Conservation (phyloP, 2,329 filamentous ascomycete species). For the Grosmannia huntii region DNA sequence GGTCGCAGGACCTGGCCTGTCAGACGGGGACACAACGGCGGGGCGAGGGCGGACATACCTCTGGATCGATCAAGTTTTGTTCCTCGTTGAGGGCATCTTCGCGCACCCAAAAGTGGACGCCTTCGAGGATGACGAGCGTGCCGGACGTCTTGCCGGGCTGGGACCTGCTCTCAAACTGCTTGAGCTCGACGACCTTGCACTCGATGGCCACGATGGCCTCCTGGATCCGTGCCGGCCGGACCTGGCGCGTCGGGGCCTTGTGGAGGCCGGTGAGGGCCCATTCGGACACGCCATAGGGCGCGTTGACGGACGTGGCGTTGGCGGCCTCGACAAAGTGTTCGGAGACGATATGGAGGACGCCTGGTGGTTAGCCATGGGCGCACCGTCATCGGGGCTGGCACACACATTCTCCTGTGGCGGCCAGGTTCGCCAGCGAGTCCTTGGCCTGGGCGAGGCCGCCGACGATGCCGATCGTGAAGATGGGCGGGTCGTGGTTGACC, state of each 20-base stretch:
- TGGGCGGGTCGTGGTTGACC: constrained; percentile 72
- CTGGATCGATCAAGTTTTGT: constrained; percentile 59
- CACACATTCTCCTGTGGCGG: constrained; percentile 54
- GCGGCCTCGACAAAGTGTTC: constrained; percentile 81
- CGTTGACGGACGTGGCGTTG: constrained; percentile 67
- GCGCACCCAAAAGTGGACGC: constrained; percentile 74
- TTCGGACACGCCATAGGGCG: constrained; percentile 64
- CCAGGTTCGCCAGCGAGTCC: constrained; percentile 65
- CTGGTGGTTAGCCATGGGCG: too few species aligned
- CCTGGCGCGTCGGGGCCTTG: constrained; percentile 48
- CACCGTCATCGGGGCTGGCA: too few species aligned
- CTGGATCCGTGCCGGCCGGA: constrained; percentile 52
- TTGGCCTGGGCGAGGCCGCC: constrained; percentile 44
- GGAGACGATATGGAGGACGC: constrained; percentile 75
- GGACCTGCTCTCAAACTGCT: constrained; percentile 63
- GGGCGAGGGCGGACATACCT: too few species aligned
- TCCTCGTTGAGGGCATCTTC: constrained; percentile 80
- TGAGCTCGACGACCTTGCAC: constrained; percentile 59
- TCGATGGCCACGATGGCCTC: constrained; percentile 80
- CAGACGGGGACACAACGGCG: neutral
- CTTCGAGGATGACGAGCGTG: constrained; percentile 67
- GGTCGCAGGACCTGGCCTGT: constrained; percentile 51
- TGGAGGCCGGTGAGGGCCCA: constrained; percentile 67
- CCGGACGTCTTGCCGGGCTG: constrained; percentile 63
- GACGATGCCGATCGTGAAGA: constrained; percentile 54